phyloP scores from a whole-genome alignment of 2,329 filamentous ascomycete genomes.

The Fusarium virguliforme region DNA sequence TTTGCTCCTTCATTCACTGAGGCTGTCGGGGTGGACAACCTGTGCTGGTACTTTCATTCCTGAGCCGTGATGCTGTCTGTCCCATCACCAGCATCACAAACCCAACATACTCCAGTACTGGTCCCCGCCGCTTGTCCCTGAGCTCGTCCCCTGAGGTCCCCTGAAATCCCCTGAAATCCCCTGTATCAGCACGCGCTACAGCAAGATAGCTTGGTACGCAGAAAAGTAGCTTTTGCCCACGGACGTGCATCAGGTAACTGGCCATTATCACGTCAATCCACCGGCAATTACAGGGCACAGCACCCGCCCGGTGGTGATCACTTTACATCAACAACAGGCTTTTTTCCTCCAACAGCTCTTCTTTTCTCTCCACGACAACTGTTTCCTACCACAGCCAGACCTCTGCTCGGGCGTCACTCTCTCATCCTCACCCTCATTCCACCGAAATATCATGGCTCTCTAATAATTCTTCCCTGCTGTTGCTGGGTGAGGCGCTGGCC shows the following conservation, averaged over 20 bases:
- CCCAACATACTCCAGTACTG: not conserved
- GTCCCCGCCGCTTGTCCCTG: constrained; percentile 2
- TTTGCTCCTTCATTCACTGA: not conserved
- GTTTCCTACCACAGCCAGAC: constrained; percentile 10
- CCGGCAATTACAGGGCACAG: constrained; percentile 36
- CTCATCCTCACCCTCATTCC: constrained; percentile 21
- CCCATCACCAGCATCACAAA: not conserved
- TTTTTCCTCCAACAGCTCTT: not conserved
- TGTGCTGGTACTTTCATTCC: not conserved
- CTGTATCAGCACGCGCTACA: constrained; percentile 30
- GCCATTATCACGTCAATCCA: constrained; percentile 39
- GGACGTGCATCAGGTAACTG: constrained; percentile 31
- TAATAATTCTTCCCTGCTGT: constrained; percentile 38
- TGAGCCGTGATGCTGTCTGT: constrained; percentile 5
- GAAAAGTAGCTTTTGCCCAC: constrained; percentile 15
- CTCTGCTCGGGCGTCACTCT: not conserved
- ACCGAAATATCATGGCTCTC: constrained; percentile 8
- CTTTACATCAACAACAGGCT: constrained; percentile 3
- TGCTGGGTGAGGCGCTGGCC: constrained; percentile 52
- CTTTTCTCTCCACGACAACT: constrained; percentile 33
- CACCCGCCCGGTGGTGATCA: constrained; percentile 9
- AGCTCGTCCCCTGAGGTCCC: constrained; percentile 18
- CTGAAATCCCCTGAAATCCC: constrained; percentile 15
- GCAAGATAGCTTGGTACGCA: constrained; percentile 14
- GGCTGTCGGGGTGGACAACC: not conserved